Conservation (phyloP, 108 stramenopile genomes). For the Asterionellopsis glacialis region DNA sequence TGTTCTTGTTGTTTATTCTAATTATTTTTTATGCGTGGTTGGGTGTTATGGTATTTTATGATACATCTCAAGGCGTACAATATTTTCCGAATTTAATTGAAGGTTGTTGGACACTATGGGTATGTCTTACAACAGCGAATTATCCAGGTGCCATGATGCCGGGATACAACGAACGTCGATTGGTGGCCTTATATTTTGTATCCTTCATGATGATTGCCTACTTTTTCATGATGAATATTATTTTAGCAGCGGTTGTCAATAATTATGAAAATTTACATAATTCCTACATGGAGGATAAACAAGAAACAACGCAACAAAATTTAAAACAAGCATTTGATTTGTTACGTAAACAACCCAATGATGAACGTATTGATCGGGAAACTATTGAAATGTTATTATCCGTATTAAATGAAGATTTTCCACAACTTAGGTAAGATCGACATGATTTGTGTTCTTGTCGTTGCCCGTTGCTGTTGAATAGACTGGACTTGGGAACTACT, state of each 20-base stretch:
- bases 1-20: slow-evolving; percentile 37
- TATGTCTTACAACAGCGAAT: slow-evolving; percentile 74
- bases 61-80: slow-evolving; percentile 34
- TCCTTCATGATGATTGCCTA: slow-evolving; percentile 65
- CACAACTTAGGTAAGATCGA: slow-evolving; percentile 32
- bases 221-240: slow-evolving; percentile 76
- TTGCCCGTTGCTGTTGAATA: too few species aligned
- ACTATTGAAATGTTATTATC: slow-evolving; percentile 54
- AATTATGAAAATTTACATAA: slow-evolving; percentile 47
- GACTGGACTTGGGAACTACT: too few species aligned
- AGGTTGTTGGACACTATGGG: slow-evolving; percentile 34
- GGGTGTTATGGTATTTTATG: slow-evolving; percentile 60
- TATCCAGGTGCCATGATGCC: slow-evolving; percentile 84
- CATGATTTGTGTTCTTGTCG: too few species aligned
- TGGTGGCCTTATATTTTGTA: slow-evolving; percentile 53
- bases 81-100: slow-evolving; percentile 61
- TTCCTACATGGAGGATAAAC: slow-evolving; percentile 14
- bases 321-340: slow-evolving; percentile 49
- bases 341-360: slow-evolving; percentile 28
- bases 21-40: slow-evolving; percentile 66
- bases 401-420: slow-evolving; percentile 69
- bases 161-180: slow-evolving; percentile 59
- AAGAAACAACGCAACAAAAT: slow-evolving; percentile 24
- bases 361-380: slow-evolving; percentile 37
- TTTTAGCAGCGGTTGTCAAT: slow-evolving; percentile 59